Evolutionary conservation across 2,329 filamentous ascomycete species (phyloP).

Genomic region (Nothophaeocryptopus gaeumannii): DNA sequence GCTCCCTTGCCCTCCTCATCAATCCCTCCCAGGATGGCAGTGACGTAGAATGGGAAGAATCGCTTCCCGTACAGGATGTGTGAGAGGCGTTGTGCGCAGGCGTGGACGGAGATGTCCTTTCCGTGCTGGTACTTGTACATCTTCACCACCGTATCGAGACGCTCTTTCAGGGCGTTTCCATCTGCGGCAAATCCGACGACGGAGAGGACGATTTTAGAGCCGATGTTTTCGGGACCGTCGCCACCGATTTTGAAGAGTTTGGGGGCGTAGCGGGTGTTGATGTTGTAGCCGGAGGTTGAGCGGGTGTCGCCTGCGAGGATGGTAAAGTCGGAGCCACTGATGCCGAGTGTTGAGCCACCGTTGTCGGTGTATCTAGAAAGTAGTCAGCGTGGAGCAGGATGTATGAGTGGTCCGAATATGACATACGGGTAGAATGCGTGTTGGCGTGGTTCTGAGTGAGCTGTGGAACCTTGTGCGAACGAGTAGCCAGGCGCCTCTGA

Average conservation of each 20-base stretch:
- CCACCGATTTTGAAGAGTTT: slow-evolving; percentile 98
- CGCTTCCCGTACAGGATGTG: slow-evolving; percentile 97
- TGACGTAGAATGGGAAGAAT: slow-evolving; percentile 98
- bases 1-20: slow-evolving; percentile 94
- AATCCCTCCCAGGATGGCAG: slow-evolving; percentile 87
- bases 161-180: slow-evolving; percentile 88
- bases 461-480: slow-evolving; percentile 53
- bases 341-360: slow-evolving; percentile 91
- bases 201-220: slow-evolving; percentile 82
- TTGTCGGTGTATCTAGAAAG: slow-evolving; percentile 85
- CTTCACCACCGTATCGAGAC: slow-evolving; percentile 90
- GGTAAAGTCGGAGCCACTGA: slow-evolving; percentile 88
- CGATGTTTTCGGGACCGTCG: slow-evolving; percentile 77
- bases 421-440: slow-evolving; percentile 91
- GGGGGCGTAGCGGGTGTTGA: slow-evolving; percentile 92
- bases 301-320: slow-evolving; percentile 97
- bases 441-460: slow-evolving; percentile 51
- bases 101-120: slow-evolving; percentile 91
- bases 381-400: background rate
- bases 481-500: slow-evolving; percentile 58
- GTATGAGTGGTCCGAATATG: background rate
- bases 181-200: slow-evolving; percentile 96
- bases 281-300: slow-evolving; percentile 94
- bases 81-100: slow-evolving; percentile 89
- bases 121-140: slow-evolving; percentile 99